phyloP scores from a whole-genome alignment of 2,329 filamentous ascomycete species.

The Raffaelea ambrosiae region DNA sequence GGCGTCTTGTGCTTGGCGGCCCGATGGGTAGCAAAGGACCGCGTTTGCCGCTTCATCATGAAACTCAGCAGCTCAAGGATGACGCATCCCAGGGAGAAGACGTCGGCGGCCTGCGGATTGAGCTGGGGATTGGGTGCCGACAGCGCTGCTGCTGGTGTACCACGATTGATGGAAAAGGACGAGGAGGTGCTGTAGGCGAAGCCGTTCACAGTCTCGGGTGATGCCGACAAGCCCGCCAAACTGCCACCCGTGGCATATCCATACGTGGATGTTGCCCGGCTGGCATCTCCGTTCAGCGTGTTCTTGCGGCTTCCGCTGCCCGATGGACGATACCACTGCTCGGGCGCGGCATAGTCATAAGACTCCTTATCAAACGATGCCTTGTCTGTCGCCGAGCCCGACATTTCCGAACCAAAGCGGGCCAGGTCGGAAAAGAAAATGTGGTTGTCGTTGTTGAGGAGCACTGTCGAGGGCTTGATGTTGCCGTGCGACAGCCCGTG shows the following conservation, averaged over 20 bases:
- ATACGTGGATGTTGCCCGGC: background rate
- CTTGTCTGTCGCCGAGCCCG: slow-evolving; percentile 27
- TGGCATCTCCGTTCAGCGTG: slow-evolving; percentile 2
- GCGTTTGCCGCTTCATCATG: slow-evolving; percentile 57
- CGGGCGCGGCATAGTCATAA: slow-evolving; percentile 67
- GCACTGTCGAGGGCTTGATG: slow-evolving; percentile 63
- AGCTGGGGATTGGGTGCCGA: slow-evolving; percentile 32
- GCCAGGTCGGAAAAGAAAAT: slow-evolving; percentile 60
- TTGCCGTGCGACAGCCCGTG: slow-evolving; percentile 56
- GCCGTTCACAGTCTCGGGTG: slow-evolving; percentile 19
- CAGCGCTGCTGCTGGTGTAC: slow-evolving; percentile 14
- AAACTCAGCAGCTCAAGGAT: slow-evolving; percentile 65
- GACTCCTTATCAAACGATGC: slow-evolving; percentile 54
- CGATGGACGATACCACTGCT: slow-evolving; percentile 44
- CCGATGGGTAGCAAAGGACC: slow-evolving; percentile 59
- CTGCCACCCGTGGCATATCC: slow-evolving; percentile 8
- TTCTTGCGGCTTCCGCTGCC: slow-evolving; percentile 8
- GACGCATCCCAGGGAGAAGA: slow-evolving; percentile 66
- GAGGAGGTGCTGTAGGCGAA: slow-evolving; percentile 16
- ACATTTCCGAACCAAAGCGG: slow-evolving; percentile 33
- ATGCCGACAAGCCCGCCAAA: slow-evolving; percentile 16
- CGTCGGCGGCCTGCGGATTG: slow-evolving; percentile 53
- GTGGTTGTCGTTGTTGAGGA: slow-evolving; percentile 56
- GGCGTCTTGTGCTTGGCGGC: slow-evolving; percentile 54
- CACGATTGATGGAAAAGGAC: slow-evolving; percentile 28